A percentile compares a stretch with the other conserved stretches of the same genome.
These are phyloP conservation scores for Hysterium pulicare DNA, from an alignment of 2,329 filamentous ascomycete genomes.

Conservation along the genomic window DNA sequence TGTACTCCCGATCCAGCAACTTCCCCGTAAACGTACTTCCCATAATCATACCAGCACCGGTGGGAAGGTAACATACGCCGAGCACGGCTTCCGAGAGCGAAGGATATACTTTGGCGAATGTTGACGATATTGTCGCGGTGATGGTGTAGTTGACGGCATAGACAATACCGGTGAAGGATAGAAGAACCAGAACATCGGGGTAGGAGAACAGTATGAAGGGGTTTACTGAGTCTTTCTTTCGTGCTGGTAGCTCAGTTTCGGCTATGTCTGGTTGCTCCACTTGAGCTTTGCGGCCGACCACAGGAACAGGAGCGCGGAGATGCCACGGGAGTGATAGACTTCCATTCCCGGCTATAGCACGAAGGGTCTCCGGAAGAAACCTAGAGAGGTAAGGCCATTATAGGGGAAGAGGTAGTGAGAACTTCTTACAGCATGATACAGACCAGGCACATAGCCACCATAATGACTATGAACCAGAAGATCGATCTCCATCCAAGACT, in stretches of 20 bases:
- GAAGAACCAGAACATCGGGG: slow-evolving; percentile 17
- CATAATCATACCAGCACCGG: neutral
- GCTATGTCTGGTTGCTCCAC: no score
- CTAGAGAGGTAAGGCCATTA: no score
- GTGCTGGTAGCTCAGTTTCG: no score
- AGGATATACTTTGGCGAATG: slow-evolving; percentile 23
- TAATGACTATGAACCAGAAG: slow-evolving; percentile 27
- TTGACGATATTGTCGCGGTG: slow-evolving; percentile 23
- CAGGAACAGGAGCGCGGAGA: no score
- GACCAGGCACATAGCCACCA: slow-evolving; percentile 55
- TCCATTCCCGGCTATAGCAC: slow-evolving; percentile 19
- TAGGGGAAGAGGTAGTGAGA: slow-evolving; percentile 34
- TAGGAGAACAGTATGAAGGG: slow-evolving; percentile 26
- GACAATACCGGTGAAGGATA: slow-evolving; percentile 23
- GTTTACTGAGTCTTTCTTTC: slow-evolving; percentile 24
- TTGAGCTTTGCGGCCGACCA: no score
- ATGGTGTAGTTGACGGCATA: slow-evolving; percentile 31
- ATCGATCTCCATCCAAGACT: slow-evolving; percentile 25
- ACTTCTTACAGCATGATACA: slow-evolving; percentile 51
- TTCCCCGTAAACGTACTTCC: neutral
- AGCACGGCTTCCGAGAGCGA: slow-evolving; percentile 21
- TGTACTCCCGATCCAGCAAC: neutral
- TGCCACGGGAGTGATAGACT: slow-evolving; percentile 34
- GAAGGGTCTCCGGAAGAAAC: slow-evolving; percentile 41
- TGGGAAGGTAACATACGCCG: slow-evolving; percentile 14